Base-by-base conservation (phyloP, 139 green algal genomes). In the Picochlorum sp. region DNA sequence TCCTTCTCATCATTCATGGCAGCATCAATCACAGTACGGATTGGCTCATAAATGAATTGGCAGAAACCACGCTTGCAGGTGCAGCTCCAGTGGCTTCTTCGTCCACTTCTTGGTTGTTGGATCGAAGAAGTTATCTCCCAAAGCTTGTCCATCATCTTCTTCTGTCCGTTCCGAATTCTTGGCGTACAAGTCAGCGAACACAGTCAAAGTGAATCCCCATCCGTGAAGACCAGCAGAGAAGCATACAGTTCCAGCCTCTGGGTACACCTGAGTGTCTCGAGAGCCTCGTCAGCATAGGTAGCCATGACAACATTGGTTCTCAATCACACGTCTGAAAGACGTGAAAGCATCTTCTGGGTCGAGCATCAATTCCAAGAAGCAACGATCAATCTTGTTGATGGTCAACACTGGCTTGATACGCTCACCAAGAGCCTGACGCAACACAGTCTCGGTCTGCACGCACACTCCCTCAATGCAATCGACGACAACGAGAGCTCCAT, bases 391-490 rank as follows among this genome's bases (percentile, higher is more conserved):
- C 93, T 98, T 98, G 88, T 97, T 97, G 30, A 98, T 89, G 13
- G 93, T 98, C 72, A 98, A 82, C 24, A 98, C 92, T 28, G 93
- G 93, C 67, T 86, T 83, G 75, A 98, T 98, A 79, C 92, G 92
- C 88, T 98, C 92, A 63, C 82, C 88, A 51, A 95, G 83, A 32
- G 87, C 87, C 82, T 97, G 94, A 69, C 94, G 86, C 61, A 99
- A 85, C 81, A 99, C 94, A 4, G 94, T 98, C 89, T 99, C 94
- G 4, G 94, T 99, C 86, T 99, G 94, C 77, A 99, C 94, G 77
- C 94, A 99, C 61, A 99, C 94, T 28, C 94, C 94, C 86, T 99
- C 94, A 44, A 99, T 88, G 84, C 90, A 98, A 77, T 99, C 94
- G 59, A 99, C 94, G 61, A 99, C 94, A 54, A 98, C 92, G 57